phyloP scores from a whole-genome alignment of 176 grass and related monocot species.

The Alloteropsis semialata region DNA sequence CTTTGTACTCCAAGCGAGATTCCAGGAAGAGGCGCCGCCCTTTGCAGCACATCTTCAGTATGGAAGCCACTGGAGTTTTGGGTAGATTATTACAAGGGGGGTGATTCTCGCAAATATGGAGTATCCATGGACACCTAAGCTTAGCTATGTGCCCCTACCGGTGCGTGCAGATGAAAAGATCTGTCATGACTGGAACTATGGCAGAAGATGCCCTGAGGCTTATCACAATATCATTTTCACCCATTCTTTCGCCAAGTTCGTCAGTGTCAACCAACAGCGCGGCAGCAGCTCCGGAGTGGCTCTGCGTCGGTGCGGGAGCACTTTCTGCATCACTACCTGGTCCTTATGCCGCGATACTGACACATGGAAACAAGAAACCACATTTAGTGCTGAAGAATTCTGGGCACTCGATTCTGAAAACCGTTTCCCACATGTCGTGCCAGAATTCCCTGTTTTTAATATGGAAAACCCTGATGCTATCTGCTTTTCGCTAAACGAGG shows the following conservation, averaged over 20 bases:
- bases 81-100: not conserved
- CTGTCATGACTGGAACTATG: not conserved
- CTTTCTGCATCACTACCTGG: not conserved
- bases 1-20: not conserved
- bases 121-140: not conserved
- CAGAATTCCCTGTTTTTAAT: not conserved
- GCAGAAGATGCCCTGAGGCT: not conserved
- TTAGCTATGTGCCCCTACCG: not conserved
- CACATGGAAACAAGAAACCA: too few relatives aligned
- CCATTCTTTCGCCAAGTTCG: not conserved
- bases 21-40: too few relatives aligned
- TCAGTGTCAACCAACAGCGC: not conserved
- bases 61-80: not conserved
- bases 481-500: not conserved
- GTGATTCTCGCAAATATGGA: not conserved
- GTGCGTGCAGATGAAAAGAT: not conserved
- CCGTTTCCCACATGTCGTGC: not conserved
- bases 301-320: not conserved
- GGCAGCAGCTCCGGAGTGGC: not conserved
- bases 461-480: not conserved
- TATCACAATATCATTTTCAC: not conserved
- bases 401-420: not conserved
- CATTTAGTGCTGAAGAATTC: not conserved
- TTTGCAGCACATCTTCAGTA: too few relatives aligned
- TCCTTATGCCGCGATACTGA: too few relatives aligned